Base-by-base conservation (phyloP, 257 asterid genomes). In the Thymus quinquecostatus region DNA sequence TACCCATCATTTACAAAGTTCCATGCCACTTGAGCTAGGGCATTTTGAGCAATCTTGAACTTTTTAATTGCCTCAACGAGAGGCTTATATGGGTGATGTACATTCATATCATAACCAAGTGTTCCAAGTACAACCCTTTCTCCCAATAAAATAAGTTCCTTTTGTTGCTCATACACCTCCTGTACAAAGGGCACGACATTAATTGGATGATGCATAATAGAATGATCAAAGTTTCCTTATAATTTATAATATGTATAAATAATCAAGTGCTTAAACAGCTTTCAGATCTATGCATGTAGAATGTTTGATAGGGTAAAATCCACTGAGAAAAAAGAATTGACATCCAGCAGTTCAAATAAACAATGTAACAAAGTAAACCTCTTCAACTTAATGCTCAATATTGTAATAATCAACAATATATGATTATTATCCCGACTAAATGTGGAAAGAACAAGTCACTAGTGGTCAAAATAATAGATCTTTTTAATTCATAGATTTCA, bases 1-100 rank as follows among this genome's bases (percentile, higher is more conserved):
- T 93, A 93, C 98, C 98, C 97, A 89, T 93, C 98, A 57, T 93
- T 93, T 72, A 93, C 98, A 79, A 93, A 93, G 78, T 93, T 93
- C 98, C 98, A 93, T n/a, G 98, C 98, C 74, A 93, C 98, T 82
- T 93, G 96, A 60, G 96, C 97, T 14, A 93, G 84, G 63, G 97
- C 89, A 81, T 88, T 86, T 84, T 92, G 90, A 72, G 97, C 96
- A 85, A 90, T 97, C 88, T 90, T 77, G 78, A 93, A 88, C 58
- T 88, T 93, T 78, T 93, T 87, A 63, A 90, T 87, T 60, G 98
- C 97, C 88, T 87, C 97, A 28, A 93, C 97, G 51, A 93, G 97
- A 70, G 98, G 98, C 71, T 93, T 93, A 74, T 93, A 93, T 10
- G 98, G 98, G 77, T 93, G 98, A 64, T 70, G 88, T 71, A 93